Base-by-base conservation (phyloP, 1,284 basidiomycete genomes). In the Tremellales sp. region DNA sequence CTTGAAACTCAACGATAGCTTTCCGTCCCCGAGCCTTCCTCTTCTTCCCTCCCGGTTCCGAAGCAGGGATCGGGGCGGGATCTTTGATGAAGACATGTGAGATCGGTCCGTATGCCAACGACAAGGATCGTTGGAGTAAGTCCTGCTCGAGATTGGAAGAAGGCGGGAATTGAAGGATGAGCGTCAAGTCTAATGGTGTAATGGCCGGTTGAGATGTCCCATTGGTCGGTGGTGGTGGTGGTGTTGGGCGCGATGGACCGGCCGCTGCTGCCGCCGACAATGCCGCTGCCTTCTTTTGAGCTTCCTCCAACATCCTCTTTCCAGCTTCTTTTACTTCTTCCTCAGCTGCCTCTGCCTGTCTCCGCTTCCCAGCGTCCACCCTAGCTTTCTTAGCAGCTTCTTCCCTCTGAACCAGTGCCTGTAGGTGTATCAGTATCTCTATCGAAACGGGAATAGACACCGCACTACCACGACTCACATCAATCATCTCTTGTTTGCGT, bases 361-460 rank as follows among this genome's bases (percentile, higher is more conserved):
- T 83, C 80, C 56, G 78, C 75, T 56, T 81, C 78, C 53, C 82
- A 40, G 45, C 81, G 40, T 83, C 84, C 45, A 81, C 60, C 52
- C 81, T 80, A 1, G 83, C 79, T 67, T 84, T 84, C 75, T 90
- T 91, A 68, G 86, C 84, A 7, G 81, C 84, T 33, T 83, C 81
- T 64, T 96, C 92, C 22, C 86, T 79, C 53, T 84, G 84, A 62
- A 90, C 86, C 15, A 96, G 79, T 55, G 93, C 92, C 51, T 89
- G 46, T n/a, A n/a, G n/a, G n/a, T n/a, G n/a, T n/a, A n/a, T n/a
- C n/a, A n/a, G n/a, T n/a, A n/a, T n/a, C n/a, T n/a, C n/a, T n/a
- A n/a, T n/a, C 15, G 15, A 31, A 31, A 15, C 8, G 29, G 29
- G 15, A 31, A 15, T 31, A 15, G 33, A 36, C 6, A 36, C n/a